Conservation (phyloP, 2,329 filamentous ascomycete species). For the Hypoxylon sp. region DNA sequence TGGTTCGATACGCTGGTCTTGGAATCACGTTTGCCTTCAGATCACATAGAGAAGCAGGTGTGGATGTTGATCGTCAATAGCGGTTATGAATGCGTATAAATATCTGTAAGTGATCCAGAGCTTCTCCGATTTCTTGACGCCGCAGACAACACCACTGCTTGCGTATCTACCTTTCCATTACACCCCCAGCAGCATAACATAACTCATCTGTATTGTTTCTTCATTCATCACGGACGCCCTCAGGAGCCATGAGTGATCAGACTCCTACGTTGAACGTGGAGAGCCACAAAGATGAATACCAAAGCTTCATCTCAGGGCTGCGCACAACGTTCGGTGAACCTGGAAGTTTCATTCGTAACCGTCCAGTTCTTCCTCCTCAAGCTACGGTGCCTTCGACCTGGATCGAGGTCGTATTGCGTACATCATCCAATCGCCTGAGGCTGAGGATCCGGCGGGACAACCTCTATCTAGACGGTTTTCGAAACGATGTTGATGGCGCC, state of each 20-base stretch:
- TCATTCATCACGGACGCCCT: not conserved
- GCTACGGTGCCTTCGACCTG: not conserved
- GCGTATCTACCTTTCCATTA: not conserved
- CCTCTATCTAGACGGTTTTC: not conserved
- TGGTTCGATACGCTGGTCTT: not conserved
- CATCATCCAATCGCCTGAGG: not conserved
- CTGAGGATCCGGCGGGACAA: not conserved
- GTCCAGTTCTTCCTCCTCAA: not conserved
- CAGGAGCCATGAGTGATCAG: not conserved
- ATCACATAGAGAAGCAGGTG: not conserved
- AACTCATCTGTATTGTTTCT: not conserved
- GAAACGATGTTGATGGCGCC: not conserved
- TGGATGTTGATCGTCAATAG: not conserved
- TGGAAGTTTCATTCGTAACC: not conserved
- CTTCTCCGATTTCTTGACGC: not conserved
- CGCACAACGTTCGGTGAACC: not conserved
- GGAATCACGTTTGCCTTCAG: not conserved
- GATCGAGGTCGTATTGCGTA: conserved; percentile 1
- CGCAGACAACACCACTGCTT: not conserved
- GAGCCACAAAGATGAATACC: not conserved
- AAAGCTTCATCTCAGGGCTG: not conserved
- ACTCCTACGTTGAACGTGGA: not conserved
- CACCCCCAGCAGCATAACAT: not conserved
- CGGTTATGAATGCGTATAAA: not conserved
- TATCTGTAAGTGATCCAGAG: not conserved